Conservation (phyloP, 1,139 yeast species). For the Sugiyamaella japonica region DNA sequence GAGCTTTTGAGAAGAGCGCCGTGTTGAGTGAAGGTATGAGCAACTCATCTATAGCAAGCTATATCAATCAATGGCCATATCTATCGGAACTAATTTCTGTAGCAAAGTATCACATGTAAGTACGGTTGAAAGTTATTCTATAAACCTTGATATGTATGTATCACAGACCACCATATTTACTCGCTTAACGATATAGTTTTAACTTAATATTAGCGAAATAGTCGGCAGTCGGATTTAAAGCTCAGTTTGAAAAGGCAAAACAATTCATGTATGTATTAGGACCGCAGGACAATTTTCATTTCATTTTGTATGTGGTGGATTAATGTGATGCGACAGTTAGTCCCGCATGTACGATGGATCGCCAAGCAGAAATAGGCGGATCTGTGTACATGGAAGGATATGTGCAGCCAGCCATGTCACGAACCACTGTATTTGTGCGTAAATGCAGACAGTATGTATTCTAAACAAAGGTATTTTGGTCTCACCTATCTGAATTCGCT, state of each 20-base stretch:
- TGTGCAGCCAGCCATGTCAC: constrained; percentile 6
- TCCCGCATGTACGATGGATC: not conserved
- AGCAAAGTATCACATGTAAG: too few species aligned
- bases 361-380: not conserved
- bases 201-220: not conserved
- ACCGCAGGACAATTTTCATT: too few species aligned
- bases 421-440: not conserved
- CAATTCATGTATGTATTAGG: not conserved
- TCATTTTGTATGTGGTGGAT: too few species aligned
- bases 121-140: too few species aligned
- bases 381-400: constrained; percentile 4
- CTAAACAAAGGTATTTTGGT: not conserved
- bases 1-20: too few species aligned
- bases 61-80: too few species aligned
- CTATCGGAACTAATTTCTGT: too few species aligned
- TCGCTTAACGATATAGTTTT: not conserved
- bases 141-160: not conserved
- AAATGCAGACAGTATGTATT: not conserved
- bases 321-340: not conserved
- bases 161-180: not conserved
- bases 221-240: not conserved
- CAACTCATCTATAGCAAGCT: too few species aligned
- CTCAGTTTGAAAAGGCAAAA: too few species aligned
- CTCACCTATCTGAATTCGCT: not conserved
- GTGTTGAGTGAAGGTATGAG: too few species aligned